A percentile compares a stretch with the other conserved stretches of the same genome.
phyloP scores from a whole-genome alignment of 2,329 filamentous ascomycete genomes.

The Scedosporium apiospermum region DNA sequence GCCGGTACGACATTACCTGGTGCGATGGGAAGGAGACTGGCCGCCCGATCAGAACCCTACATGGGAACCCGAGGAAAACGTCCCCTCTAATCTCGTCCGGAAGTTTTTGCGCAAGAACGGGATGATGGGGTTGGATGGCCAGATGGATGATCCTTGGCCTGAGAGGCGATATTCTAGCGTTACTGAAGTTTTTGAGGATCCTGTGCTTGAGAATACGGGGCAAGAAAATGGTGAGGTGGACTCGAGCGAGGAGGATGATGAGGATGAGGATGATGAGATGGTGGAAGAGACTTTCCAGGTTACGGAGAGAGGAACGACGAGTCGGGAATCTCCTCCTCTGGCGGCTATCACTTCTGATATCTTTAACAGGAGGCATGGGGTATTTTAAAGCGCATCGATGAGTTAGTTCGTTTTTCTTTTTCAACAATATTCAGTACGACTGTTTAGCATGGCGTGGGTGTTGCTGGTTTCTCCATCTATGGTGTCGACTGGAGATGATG shows the following conservation, averaged over 20 bases:
- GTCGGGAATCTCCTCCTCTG: not conserved
- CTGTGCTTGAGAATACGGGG: not conserved
- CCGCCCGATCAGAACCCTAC: conserved; percentile 45
- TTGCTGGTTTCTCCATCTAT: not conserved
- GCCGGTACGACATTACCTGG: conserved; percentile 35
- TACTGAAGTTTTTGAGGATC: conserved; percentile 4
- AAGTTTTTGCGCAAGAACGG: conserved; percentile 1
- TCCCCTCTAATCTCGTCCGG: conserved; percentile 16
- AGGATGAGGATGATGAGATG: not conserved
- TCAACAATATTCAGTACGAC: not conserved
- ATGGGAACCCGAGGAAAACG: conserved; percentile 47
- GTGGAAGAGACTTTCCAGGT: conserved; percentile 3
- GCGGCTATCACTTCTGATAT: not conserved
- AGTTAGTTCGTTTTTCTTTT: not conserved
- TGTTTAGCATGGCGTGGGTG: not conserved
- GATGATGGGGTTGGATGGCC: not conserved
- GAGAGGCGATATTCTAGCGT: conserved; percentile 6
- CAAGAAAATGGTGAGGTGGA: too few species aligned
- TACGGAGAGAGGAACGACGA: not conserved
- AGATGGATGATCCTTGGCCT: not conserved
- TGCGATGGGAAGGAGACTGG: conserved; percentile 50
- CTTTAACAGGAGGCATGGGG: not conserved
- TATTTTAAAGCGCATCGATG: not conserved
- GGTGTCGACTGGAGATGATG: too few species aligned
- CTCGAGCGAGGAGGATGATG: not conserved